Base-by-base conservation (phyloP, 805 yeast genomes). In the Candida quercuum region DNA sequence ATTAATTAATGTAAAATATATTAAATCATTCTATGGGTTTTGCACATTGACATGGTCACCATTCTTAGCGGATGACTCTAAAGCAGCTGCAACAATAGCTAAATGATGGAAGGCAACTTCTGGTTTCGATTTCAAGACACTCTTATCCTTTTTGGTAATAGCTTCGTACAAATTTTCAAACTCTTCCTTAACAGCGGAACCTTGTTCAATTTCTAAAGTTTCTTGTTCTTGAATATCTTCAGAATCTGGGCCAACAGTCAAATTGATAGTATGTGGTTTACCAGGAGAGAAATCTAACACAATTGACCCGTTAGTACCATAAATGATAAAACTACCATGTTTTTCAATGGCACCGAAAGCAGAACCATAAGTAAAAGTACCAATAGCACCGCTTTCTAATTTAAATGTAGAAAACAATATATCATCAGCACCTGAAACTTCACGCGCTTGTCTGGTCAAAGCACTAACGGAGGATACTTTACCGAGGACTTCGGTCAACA, bases 101-200 rank as follows among this genome's bases (percentile, higher is more conserved):
- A 89, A 76, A 61, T 91, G 98, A 61, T 89, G 96, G 78, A 84
- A 89, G 6, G 94, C 87, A 44, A 68, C 72, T 45, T 75, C 81
- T 19, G 96, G 95, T n/a, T 79, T 70, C 29, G 75, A 74, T 28
- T 56, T 64, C 36, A 81, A 61, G 38, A 74, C 46, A 3, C 66
- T 52, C 62, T 84, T 84, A 58, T 85, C 86, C 46, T 76, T 74
- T 39, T 69, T 64, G 19, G 54, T 46, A 21, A 83, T 80, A n/a
- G 88, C 87, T 32, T 73, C 72, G 39, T 65, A 65, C 51, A 78
- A 72, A 54, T 74, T 74, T 55, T 61, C 62, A 39, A 78, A 71
- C 52, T 78, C 86, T 3, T 66, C 64, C 22, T 64, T 63, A 15
- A 73, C 68, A 28, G 93, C 89, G 43, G 80, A 77, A 25, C 69